A percentile compares a stretch with the other conserved stretches of the same genome.
Conservation (phyloP, 2,329 filamentous ascomycete species). For the Pseudopyrenochaeta lycopersici region DNA sequence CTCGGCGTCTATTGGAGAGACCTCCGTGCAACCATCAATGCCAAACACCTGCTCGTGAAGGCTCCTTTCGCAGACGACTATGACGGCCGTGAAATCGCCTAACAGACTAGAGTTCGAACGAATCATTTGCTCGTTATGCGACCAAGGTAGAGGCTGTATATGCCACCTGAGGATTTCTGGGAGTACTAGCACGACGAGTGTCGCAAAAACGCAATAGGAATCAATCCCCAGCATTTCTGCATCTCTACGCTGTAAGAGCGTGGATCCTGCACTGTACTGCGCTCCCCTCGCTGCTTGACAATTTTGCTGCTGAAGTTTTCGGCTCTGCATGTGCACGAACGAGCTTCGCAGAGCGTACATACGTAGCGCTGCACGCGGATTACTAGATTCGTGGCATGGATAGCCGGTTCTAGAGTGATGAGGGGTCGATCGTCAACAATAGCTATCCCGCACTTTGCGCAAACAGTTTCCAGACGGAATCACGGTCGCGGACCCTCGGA, state of each 20-base stretch:
- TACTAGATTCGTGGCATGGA: conserved; percentile 32
- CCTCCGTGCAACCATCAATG: conserved; percentile 42
- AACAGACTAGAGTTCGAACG: no score
- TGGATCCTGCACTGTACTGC: conserved; percentile 13
- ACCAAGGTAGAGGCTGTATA: background rate
- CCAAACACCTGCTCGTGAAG: conserved; percentile 32
- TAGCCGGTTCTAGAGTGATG: conserved; percentile 35
- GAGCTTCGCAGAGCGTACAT: conserved; percentile 34
- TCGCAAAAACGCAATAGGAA: conserved; percentile 16
- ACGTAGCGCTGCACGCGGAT: conserved; percentile 41
- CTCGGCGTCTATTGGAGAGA: conserved; percentile 46
- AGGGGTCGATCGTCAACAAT: conserved; percentile 35
- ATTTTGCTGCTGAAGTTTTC: conserved; percentile 11
- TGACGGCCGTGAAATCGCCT: conserved; percentile 10
- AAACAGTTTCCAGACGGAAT: conserved; percentile 24
- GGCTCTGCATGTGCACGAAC: conserved; percentile 42
- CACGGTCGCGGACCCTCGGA: conserved; percentile 29
- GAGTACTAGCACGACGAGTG: conserved; percentile 17
- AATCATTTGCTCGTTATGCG: conserved; percentile 8
- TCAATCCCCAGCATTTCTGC: conserved; percentile 7
- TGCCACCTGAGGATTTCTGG: conserved; percentile 1
- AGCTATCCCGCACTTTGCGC: conserved; percentile 40
- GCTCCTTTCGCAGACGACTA: conserved; percentile 13
- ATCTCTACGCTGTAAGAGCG: conserved; percentile 7
- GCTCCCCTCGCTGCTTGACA: background rate